phyloP scores from a whole-genome alignment of 140 eudicot genomes.

The Stevia rebaudiana region DNA sequence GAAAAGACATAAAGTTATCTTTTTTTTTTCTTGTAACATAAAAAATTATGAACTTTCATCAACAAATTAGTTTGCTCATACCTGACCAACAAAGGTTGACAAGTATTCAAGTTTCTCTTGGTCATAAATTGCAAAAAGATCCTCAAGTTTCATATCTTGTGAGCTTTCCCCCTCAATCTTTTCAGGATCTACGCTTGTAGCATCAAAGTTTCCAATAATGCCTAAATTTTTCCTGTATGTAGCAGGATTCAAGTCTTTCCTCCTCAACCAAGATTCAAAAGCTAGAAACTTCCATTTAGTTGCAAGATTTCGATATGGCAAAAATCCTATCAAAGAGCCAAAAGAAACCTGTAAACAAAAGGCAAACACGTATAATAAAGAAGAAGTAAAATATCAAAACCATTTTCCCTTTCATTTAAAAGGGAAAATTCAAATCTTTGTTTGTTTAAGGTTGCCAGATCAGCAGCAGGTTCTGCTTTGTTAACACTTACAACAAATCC shows the following conservation, averaged over 20 bases:
- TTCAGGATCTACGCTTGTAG: constrained; percentile 25
- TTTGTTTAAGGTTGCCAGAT: constrained; percentile 14
- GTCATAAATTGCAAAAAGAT: constrained; percentile 65
- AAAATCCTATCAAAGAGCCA: constrained; percentile 87
- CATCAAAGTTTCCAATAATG: constrained; percentile 50
- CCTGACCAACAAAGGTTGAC: constrained; percentile 92
- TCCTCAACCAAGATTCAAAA: constrained; percentile 93
- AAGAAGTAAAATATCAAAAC: constrained; percentile 6
- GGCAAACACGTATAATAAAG: constrained; percentile 13
- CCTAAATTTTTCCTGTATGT: constrained; percentile 59
- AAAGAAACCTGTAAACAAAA: constrained; percentile 67
- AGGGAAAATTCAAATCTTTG: not conserved
- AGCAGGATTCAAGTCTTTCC: constrained; percentile 75
- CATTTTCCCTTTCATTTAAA: not conserved
- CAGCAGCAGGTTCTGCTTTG: constrained; percentile 11
- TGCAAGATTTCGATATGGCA: constrained; percentile 78
- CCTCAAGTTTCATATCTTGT: constrained; percentile 69
- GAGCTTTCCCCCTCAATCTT: constrained; percentile 35
- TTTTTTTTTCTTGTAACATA: not conserved
- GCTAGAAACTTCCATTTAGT: constrained; percentile 82
- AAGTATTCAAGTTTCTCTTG: constrained; percentile 68
- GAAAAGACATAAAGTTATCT: not conserved
- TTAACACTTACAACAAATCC: constrained; percentile 73
- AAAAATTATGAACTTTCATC: not conserved
- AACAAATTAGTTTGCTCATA: constrained; percentile 21